These are phyloP conservation scores for Fusarium miscanthi DNA, from an alignment of 2,329 filamentous ascomycete species.

Conservation along the genomic window DNA sequence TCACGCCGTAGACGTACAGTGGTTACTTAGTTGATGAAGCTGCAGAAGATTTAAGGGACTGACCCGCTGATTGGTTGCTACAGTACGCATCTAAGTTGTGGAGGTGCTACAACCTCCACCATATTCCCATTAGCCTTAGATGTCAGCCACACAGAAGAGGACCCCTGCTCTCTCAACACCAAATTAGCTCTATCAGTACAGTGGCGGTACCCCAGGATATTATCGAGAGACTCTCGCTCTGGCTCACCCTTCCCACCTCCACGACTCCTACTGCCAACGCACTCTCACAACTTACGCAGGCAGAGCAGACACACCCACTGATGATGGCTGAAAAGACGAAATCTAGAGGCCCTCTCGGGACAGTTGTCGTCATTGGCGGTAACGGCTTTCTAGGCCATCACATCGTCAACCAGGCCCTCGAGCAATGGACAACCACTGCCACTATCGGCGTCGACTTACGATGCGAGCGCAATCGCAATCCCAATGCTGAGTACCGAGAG, in stretches of 20 bases:
- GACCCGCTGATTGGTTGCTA: slow-evolving; percentile 15
- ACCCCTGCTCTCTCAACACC: slow-evolving; percentile 29
- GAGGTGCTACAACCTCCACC: slow-evolving; percentile 12
- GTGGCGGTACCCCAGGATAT: slow-evolving; percentile 9
- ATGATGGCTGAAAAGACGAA: slow-evolving; percentile 20
- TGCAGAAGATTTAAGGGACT: slow-evolving; percentile 22
- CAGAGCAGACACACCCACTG: background rate
- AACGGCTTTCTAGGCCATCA: slow-evolving; percentile 88
- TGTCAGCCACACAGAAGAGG: slow-evolving; percentile 28
- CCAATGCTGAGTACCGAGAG: slow-evolving; percentile 72
- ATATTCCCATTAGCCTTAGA: slow-evolving; percentile 32
- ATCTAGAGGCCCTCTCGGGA: slow-evolving; percentile 65
- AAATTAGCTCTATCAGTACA: slow-evolving; percentile 4
- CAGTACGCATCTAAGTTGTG: slow-evolving; percentile 3
- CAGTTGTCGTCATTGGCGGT: slow-evolving; percentile 82
- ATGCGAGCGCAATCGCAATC: slow-evolving; percentile 75
- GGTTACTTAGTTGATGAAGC: slow-evolving; percentile 7
- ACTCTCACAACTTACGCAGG: slow-evolving; percentile 1
- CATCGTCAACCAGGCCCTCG: slow-evolving; percentile 78
- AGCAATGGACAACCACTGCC: slow-evolving; percentile 59
- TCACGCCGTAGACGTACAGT: slow-evolving; percentile 8
- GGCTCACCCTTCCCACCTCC: slow-evolving; percentile 17
- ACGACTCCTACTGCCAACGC: slow-evolving; percentile 6
- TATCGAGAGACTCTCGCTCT: slow-evolving; percentile 12
- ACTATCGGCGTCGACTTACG: slow-evolving; percentile 79